Base-by-base conservation (phyloP, 2,329 filamentous ascomycete genomes). In the Arthroderma uncinatum region DNA sequence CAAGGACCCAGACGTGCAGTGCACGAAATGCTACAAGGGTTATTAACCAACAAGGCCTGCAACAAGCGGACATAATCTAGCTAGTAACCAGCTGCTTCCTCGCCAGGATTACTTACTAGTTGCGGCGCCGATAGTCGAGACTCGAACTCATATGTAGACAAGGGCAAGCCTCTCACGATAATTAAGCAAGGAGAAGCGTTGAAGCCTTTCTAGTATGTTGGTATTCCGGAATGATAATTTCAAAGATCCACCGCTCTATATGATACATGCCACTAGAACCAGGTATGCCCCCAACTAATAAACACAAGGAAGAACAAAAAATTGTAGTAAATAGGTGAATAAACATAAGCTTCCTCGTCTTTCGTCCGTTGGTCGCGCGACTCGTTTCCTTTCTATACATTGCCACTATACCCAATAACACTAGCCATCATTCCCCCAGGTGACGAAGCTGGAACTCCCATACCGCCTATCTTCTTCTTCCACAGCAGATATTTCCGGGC, bases 401-500 rank as follows among this genome's bases (percentile, higher is more conserved):
- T 73, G 58, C 66, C 64, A 64, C 72, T 74, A 62, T 74, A 74
- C 39, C 71, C 71, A 55, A 62, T 64, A 39, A 57, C 54, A 50
- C 19, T 21, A 37, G 56, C 37, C n/a, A 54, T 36, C 56, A 54
- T 53, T 44, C 70, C 69, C 16, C 16, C 16, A 33, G 57, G 30
- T 4, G 53, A 55, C 14, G 57, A 58, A 8, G 50, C 37, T 30
- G 72, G 64, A 3, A 66, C 64, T 33, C 67, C 61, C 40, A 67
- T 65, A 4, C 57, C 57, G 12, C 58, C 47, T 19, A 57, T 50
- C 55, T 69, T 67, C 56, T 65, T 64, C 56, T 70, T 58, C 61
- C 61, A 60, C 36, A 56, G 47, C 16, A 61, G 44, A 61, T 85
- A 94, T 74, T 98, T 98, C 68, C 93, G 80, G 44, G 79, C 79